phyloP scores from a whole-genome alignment of 768 basidiomycete species.

The Russula earlei region DNA sequence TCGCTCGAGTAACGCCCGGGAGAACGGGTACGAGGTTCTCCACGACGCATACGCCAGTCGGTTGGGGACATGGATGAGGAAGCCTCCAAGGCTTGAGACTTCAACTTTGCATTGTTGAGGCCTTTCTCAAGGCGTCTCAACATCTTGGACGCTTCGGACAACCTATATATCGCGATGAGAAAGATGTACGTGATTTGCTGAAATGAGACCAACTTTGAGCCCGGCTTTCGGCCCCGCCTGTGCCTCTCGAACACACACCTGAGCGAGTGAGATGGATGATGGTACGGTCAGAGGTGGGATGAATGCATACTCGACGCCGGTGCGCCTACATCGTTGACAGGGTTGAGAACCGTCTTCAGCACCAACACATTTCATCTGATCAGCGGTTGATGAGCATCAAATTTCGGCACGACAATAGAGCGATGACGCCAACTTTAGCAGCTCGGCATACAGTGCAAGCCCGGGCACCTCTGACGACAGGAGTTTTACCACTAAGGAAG shows the following conservation, averaged over 20 bases:
- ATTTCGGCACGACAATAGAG: constrained; percentile 15
- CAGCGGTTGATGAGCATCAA: constrained; percentile 4
- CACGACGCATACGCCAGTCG: constrained; percentile 12
- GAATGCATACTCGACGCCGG: constrained; percentile 45
- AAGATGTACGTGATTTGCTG: constrained; percentile 1
- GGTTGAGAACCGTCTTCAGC: constrained; percentile 75
- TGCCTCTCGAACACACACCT: constrained; percentile 87
- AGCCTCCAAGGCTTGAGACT: constrained; percentile 36
- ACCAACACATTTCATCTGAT: constrained; percentile 85
- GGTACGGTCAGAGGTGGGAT: constrained; percentile 7
- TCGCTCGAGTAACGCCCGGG: constrained; percentile 36
- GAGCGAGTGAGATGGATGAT: constrained; percentile 17
- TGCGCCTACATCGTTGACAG: constrained; percentile 78
- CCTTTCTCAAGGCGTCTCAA: constrained; percentile 80
- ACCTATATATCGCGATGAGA: constrained; percentile 33
- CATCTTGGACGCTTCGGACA: constrained; percentile 87
- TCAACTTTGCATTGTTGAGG: constrained; percentile 65
- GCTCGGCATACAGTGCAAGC: constrained; percentile 81
- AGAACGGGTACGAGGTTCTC: constrained; percentile 17
- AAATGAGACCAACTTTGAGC: constrained; percentile 61
- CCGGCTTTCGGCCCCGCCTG: constrained; percentile 78
- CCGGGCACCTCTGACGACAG: constrained; percentile 41
- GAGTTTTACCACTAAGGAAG: constrained; percentile 30
- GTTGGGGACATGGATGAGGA: constrained; percentile 29
- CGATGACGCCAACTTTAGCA: constrained; percentile 50